A percentile compares a stretch with the other conserved stretches of the same genome.
phyloP scores from a whole-genome alignment of 768 basidiomycete genomes.

The Tylopilus intermedius region DNA sequence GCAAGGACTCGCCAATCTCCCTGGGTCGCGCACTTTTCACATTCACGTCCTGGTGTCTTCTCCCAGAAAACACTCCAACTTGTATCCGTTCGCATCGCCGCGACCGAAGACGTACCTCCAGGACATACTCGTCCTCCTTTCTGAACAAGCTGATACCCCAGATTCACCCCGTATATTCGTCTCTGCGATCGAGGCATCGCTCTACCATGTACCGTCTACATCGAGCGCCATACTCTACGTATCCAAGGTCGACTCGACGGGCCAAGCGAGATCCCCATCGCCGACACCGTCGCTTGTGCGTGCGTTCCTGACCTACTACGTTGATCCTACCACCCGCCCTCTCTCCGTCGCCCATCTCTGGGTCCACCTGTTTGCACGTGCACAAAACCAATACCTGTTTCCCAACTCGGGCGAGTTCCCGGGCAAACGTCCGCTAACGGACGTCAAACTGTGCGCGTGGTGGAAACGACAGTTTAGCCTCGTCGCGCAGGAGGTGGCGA shows the following conservation, averaged over 20 bases:
- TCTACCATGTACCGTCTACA: constrained; percentile 72
- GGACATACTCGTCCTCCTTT: constrained; percentile 72
- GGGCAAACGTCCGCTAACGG: constrained; percentile 71
- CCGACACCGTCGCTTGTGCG: constrained; percentile 68
- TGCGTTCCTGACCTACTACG: constrained; percentile 60
- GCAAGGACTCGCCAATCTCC: constrained; percentile 47
- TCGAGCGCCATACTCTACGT: constrained; percentile 76
- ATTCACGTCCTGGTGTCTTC: constrained; percentile 69
- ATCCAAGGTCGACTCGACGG: constrained; percentile 92
- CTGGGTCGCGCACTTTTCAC: constrained; percentile 69
- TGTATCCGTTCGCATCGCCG: constrained; percentile 74
- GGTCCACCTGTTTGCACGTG: constrained; percentile 86
- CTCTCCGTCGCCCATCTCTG: constrained; percentile 54
- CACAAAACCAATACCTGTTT: constrained; percentile 91
- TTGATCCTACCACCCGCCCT: constrained; percentile 59
- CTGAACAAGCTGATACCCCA: constrained; percentile 46
- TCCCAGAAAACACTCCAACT: constrained; percentile 56
- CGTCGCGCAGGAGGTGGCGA: constrained; percentile 42
- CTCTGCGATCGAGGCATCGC: constrained; percentile 69
- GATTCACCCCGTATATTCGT: constrained; percentile 59
- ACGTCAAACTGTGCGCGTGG: constrained; percentile 83
- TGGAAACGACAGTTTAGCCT: constrained; percentile 76
- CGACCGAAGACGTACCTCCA: constrained; percentile 66
- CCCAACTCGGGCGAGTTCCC: constrained; percentile 72
- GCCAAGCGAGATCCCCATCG: constrained; percentile 58